A percentile compares a stretch with the other conserved stretches of the same genome.
phyloP scores from a whole-genome alignment of 2,329 filamentous ascomycete genomes.

The Colletotrichum filicis region DNA sequence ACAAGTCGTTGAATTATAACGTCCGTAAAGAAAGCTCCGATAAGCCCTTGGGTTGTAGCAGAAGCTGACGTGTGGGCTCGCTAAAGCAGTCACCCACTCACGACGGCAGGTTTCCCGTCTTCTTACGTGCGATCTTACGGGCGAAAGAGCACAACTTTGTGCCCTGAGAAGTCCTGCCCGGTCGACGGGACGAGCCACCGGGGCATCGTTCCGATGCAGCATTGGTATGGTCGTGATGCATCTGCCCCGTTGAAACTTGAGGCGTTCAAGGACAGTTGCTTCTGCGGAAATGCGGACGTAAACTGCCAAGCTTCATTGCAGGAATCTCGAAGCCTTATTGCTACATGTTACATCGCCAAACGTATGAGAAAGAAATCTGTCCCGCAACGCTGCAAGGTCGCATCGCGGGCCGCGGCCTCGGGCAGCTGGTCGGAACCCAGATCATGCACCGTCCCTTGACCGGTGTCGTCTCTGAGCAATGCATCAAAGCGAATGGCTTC shows the following conservation, averaged over 20 bases:
- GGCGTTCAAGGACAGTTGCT: background rate
- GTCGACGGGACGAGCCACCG: background rate
- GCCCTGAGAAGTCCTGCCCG: background rate
- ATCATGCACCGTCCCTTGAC: background rate
- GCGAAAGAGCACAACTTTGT: background rate
- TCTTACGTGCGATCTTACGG: background rate
- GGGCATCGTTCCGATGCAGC: background rate
- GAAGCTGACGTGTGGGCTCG: background rate
- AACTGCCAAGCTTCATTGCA: background rate
- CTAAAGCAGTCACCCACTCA: slow-evolving; percentile 1
- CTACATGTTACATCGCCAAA: background rate
- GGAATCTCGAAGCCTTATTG: background rate
- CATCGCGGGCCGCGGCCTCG: slow-evolving; percentile 14
- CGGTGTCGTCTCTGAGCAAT: background rate
- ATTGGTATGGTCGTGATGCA: background rate
- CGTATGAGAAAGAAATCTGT: background rate
- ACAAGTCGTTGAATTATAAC: background rate
- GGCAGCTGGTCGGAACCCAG: background rate
- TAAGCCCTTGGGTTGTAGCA: background rate
- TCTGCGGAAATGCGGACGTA: slow-evolving; percentile 2
- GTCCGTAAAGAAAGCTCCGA: background rate
- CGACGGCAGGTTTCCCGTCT: background rate
- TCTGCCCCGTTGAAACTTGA: background rate
- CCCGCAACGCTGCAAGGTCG: slow-evolving; percentile 11
- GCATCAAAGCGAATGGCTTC: background rate